These are phyloP conservation scores for Aspergillus uvarum DNA, from an alignment of 2,329 filamentous ascomycete genomes.

Conservation along the genomic window DNA sequence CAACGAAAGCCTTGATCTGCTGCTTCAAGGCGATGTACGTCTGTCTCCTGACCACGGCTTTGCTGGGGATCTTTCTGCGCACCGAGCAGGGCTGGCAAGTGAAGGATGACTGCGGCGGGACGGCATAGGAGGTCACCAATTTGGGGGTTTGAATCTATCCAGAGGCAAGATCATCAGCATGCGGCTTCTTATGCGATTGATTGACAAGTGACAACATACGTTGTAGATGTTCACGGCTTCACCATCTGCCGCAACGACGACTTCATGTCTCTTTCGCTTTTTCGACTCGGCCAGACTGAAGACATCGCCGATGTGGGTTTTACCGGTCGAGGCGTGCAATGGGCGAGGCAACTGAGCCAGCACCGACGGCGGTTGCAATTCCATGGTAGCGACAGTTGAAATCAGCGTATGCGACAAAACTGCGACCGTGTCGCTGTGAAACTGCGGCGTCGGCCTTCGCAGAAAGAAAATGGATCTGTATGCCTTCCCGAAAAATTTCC, in stretches of 20 bases:
- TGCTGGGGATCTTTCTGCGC: conserved; percentile 50
- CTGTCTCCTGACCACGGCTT: conserved; percentile 49
- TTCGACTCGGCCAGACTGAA: conserved; percentile 55
- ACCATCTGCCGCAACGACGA: conserved; percentile 60
- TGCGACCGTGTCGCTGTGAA: conserved; percentile 16
- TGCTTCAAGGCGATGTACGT: conserved; percentile 56
- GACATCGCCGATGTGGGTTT: conserved; percentile 48
- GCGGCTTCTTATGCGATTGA: not conserved
- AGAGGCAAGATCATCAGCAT: conserved; percentile 15
- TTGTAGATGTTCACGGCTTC: conserved; percentile 64
- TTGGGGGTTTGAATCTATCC: conserved; percentile 61
- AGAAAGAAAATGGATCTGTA: conserved; percentile 21
- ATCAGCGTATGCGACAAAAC: conserved; percentile 2
- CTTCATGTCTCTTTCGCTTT: conserved; percentile 63
- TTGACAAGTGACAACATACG: conserved; percentile 39
- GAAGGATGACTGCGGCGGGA: conserved; percentile 60
- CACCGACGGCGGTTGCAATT: conserved; percentile 45
- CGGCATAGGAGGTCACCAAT: conserved; percentile 60
- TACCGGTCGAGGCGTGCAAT: conserved; percentile 41
- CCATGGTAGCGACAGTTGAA: conserved; percentile 33
- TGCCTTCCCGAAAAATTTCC: conserved; percentile 38
- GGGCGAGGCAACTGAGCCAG: conserved; percentile 49
- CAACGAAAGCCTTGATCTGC: conserved; percentile 56
- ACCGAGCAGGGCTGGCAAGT: conserved; percentile 59
- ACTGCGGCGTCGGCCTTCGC: not conserved